phyloP scores from a whole-genome alignment of 2,329 filamentous ascomycete species.

The Ramularia collo-cygni region DNA sequence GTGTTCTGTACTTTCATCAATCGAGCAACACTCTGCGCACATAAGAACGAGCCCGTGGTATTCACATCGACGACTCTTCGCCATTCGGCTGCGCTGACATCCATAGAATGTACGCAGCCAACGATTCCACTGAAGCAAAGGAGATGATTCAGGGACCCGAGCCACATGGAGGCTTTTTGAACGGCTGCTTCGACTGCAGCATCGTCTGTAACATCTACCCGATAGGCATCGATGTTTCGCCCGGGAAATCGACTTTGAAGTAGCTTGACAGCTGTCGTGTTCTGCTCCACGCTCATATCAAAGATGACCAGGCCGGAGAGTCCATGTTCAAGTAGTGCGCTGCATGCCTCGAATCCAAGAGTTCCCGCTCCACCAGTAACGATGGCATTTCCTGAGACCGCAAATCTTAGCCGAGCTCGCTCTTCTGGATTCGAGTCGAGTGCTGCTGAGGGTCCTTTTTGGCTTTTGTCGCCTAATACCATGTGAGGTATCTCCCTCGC shows the following conservation, averaged over 20 bases:
- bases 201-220: slow-evolving; percentile 5
- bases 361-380: slow-evolving; percentile 5
- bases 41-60: slow-evolving; percentile 67
- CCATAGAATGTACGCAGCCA: slow-evolving; percentile 2
- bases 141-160: slow-evolving; percentile 1
- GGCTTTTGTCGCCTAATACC: neutral
- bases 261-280: neutral
- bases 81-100: neutral
- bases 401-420: slow-evolving; percentile 1
- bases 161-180: neutral
- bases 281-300: slow-evolving; percentile 2
- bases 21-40: slow-evolving; percentile 49
- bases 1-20: slow-evolving; percentile 61
- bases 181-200: slow-evolving; percentile 3
- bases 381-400: slow-evolving; percentile 2
- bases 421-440: neutral
- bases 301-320: slow-evolving; percentile 3
- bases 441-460: neutral
- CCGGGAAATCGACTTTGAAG: slow-evolving; percentile 2
- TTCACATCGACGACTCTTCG: slow-evolving; percentile 63
- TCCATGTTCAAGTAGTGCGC: slow-evolving; percentile 4
- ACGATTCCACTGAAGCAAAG: slow-evolving; percentile 4
- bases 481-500: slow-evolving; percentile 1
- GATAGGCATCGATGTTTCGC: neutral
- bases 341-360: slow-evolving; percentile 2